These are phyloP conservation scores for Phoma sp. DNA, from an alignment of 2,329 filamentous ascomycete genomes.

Conservation along the genomic window DNA sequence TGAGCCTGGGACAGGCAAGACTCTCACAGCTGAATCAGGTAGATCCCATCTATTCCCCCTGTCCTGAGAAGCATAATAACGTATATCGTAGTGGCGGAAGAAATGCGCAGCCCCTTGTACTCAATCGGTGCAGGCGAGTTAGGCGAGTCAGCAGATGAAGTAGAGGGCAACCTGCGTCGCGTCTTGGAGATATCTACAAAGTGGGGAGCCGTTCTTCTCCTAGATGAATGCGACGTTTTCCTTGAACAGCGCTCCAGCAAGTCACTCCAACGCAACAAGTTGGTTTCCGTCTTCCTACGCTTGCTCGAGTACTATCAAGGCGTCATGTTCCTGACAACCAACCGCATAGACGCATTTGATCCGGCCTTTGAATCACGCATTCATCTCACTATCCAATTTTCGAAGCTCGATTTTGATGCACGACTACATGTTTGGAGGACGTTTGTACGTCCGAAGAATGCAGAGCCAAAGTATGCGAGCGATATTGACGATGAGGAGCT, in stretches of 20 bases:
- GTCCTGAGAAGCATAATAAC: background rate
- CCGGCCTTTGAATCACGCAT: slow-evolving; percentile 39
- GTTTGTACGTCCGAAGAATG: slow-evolving; percentile 25
- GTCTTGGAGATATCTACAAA: slow-evolving; percentile 56
- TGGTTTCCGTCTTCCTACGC: slow-evolving; percentile 46
- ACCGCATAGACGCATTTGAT: slow-evolving; percentile 38
- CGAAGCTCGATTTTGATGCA: slow-evolving; percentile 24
- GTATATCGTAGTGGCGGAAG: slow-evolving; percentile 68
- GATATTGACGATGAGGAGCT: slow-evolving; percentile 37
- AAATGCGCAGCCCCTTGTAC: slow-evolving; percentile 79
- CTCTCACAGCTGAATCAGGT: slow-evolving; percentile 76
- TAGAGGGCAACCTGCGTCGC: slow-evolving; percentile 55
- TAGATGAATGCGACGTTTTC: slow-evolving; percentile 67
- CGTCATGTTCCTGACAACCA: slow-evolving; percentile 44
- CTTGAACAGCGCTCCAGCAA: slow-evolving; percentile 56
- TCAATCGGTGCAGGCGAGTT: slow-evolving; percentile 75
- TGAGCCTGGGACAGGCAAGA: slow-evolving; percentile 86
- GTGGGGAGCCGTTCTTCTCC: slow-evolving; percentile 59
- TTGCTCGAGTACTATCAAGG: slow-evolving; percentile 41
- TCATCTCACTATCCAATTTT: slow-evolving; percentile 36
- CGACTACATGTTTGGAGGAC: slow-evolving; percentile 35
- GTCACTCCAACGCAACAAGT: slow-evolving; percentile 41
- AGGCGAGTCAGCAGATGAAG: slow-evolving; percentile 49
- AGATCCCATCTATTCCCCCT: background rate
- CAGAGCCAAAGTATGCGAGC: background rate